phyloP scores from a whole-genome alignment of 345 rosid genomes.

The Ceriops decandra region DNA sequence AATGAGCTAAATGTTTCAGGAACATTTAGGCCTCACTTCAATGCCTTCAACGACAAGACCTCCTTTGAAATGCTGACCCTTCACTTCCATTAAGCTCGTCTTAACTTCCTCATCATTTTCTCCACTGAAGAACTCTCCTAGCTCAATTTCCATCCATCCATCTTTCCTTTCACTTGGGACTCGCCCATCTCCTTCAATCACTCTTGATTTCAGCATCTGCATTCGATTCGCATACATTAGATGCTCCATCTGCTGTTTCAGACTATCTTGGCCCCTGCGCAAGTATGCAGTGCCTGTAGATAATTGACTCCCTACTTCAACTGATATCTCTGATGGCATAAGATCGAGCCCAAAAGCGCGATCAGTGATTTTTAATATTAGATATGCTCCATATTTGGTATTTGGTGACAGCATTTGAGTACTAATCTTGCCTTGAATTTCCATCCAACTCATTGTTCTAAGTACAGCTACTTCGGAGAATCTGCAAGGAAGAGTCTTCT shows the following conservation, averaged over 20 bases:
- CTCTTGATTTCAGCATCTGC: constrained; percentile 13
- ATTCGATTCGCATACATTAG: constrained; percentile 11
- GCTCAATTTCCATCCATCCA: constrained; percentile 80
- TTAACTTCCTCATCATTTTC: constrained; percentile 30
- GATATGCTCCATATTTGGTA: constrained; percentile 52
- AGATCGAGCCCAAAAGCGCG: constrained; percentile 50
- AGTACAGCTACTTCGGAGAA: constrained; percentile 43
- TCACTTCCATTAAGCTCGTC: constrained; percentile 66
- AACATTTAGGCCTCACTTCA: constrained; percentile 64
- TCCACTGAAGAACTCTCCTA: constrained; percentile 56
- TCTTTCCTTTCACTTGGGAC: constrained; percentile 38
- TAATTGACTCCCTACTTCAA: constrained; percentile 19
- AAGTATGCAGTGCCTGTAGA: constrained; percentile 16
- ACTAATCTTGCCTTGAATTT: constrained; percentile 38
- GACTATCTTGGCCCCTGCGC: neutral
- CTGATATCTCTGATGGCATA: constrained; percentile 40
- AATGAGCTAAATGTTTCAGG: neutral
- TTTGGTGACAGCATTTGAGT: constrained; percentile 35
- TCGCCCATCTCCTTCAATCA: constrained; percentile 4
- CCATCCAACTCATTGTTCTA: constrained; percentile 39
- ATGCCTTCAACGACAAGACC: constrained; percentile 68
- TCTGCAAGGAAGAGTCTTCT: constrained; percentile 20
- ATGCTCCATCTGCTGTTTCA: constrained; percentile 8
- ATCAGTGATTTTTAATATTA: constrained; percentile 33
- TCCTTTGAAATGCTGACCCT: constrained; percentile 69